Evolutionary conservation across 75 land plant species (phyloP), one percentile per base, ranked within the genome.

Genomic region (Adiantum capillusveneris): DNA sequence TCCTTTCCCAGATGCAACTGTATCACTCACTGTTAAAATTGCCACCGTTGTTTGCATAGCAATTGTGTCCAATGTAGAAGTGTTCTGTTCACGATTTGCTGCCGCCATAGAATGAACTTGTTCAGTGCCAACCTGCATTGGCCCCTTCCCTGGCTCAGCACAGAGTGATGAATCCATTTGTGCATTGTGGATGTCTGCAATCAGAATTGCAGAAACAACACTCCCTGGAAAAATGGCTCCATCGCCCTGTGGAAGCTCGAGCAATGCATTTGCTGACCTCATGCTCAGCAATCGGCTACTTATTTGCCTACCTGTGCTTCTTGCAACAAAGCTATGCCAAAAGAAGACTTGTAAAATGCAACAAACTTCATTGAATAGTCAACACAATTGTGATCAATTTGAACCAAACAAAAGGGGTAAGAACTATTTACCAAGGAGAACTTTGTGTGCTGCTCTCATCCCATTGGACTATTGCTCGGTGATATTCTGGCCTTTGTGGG

Each of bases 11-110:
- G 87, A 81, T 70, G 98, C 84, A 48, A 89, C 98, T 28, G 98
- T 93, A 65, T 93, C 98, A 68, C 98, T 93, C 39, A 93, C 96
- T 25, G 98, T 93, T 56, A 93, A 68, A 63, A 93, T 71, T 28
- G 96, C 98, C 25, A 93, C 95, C 53, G 12, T 46, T 46, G 49
- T 46, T 7, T 46, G n/a, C 49, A 20, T 46, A 6, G 57, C 57
- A 18, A 18, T 51, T 9, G 53, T 7, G 25, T 51, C 7, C n/a
- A n/a, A n/a, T n/a, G n/a, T n/a, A n/a, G n/a, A n/a, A n/a, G n/a
- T n/a, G n/a, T n/a, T n/a, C n/a, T n/a, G n/a, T 5, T 34, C 37
- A 34, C 9, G 3, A 34, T 34, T 34, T 5, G 37, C 37, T 34
- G 37, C 37, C 9, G 37, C 37, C 3, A 3, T 34, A 5, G 7